Evolutionary conservation across 306 rosid genomes (phyloP), one percentile per base, ranked within the genome.

Genomic region (Hippophae rhamnoides): DNA sequence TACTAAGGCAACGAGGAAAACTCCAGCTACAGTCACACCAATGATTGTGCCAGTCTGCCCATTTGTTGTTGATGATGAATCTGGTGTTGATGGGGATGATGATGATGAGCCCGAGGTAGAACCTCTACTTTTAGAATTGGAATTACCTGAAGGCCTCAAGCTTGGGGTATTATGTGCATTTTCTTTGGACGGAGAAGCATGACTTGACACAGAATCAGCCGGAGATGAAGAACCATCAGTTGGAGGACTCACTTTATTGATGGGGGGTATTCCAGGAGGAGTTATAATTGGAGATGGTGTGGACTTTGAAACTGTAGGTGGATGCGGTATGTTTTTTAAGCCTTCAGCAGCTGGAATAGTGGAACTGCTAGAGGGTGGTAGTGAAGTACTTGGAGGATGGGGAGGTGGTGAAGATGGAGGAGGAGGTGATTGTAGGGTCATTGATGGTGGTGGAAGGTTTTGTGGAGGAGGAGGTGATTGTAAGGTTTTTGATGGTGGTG

Each of bases 21-120:
- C 69, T 49, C 80, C 85, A 5, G 80, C 90, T 1, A 82, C 7
- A 1, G 82, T 57, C 7, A 64, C 53, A 18, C 86, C 97, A 13
- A 80, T 38, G n/a, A 63, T 49, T 31, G 79, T 57, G 0, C 55
- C 76, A 0, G 76, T 31, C 2, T 54, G 62, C 31, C 54, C 42
- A 5, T 18, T 18, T 18, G 23, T 18, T 18, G 23, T 49, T 50
- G 68, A 54, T 7, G 41, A 5, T 46, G 63, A 41, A 43, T 11
- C 9, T 44, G 60, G 9, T 2, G 62, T n/a, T 53, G 26, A 25
- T 8, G 69, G 25, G 9, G 60, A 64, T 1, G 58, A 48, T 9
- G 56, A 48, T 9, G 56, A 41, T 2, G 52, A 42, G 23, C 38
- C 5, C 11, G 69, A 50, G 6, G 50, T 26, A 12, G 62, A 47